A percentile compares a stretch with the other conserved stretches of the same genome.
Conservation (phyloP, 2,329 filamentous ascomycete genomes). For the Rhytidhysteron rufulum region DNA sequence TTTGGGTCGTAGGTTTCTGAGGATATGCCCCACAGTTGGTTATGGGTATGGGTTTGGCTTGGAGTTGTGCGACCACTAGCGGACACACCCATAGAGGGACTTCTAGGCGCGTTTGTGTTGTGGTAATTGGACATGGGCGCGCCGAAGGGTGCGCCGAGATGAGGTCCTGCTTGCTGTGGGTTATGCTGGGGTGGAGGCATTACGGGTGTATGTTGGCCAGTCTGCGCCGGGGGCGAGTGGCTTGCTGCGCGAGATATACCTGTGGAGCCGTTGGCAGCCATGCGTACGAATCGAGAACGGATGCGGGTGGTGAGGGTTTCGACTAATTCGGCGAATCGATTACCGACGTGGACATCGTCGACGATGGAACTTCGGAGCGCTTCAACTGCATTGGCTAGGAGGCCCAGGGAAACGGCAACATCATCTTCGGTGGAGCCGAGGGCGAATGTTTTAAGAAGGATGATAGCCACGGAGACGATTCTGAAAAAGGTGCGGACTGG, state of each 20-base stretch:
- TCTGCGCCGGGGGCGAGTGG: slow-evolving; percentile 17
- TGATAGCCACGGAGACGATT: slow-evolving; percentile 82
- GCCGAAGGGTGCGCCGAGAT: slow-evolving; percentile 7
- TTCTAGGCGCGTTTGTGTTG: slow-evolving; percentile 16
- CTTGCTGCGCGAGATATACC: slow-evolving; percentile 37
- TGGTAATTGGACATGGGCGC: slow-evolving; percentile 1
- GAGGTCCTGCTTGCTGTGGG: slow-evolving; percentile 8
- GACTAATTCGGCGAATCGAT: slow-evolving; percentile 77
- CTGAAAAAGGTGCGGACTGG: slow-evolving; percentile 82
- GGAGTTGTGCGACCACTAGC: slow-evolving; percentile 31
- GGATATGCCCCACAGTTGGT: slow-evolving; percentile 41
- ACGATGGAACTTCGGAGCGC: slow-evolving; percentile 75
- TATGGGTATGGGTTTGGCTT: slow-evolving; percentile 12
- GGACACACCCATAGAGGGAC: slow-evolving; percentile 22
- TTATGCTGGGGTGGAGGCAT: slow-evolving; percentile 28
- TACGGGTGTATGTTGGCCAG: slow-evolving; percentile 22
- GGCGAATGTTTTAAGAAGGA: slow-evolving; percentile 78
- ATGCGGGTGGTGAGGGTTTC: slow-evolving; percentile 72
- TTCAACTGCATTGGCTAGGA: slow-evolving; percentile 72
- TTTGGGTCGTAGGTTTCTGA: slow-evolving; percentile 43
- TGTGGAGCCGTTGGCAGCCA: slow-evolving; percentile 46
- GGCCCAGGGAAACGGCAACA: slow-evolving; percentile 67
- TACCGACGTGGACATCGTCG: slow-evolving; percentile 81
- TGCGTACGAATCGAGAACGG: slow-evolving; percentile 65
- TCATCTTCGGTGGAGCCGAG: slow-evolving; percentile 75